phyloP scores from a whole-genome alignment of 2,329 filamentous ascomycete genomes.

The Herpotrichia juniperi region DNA sequence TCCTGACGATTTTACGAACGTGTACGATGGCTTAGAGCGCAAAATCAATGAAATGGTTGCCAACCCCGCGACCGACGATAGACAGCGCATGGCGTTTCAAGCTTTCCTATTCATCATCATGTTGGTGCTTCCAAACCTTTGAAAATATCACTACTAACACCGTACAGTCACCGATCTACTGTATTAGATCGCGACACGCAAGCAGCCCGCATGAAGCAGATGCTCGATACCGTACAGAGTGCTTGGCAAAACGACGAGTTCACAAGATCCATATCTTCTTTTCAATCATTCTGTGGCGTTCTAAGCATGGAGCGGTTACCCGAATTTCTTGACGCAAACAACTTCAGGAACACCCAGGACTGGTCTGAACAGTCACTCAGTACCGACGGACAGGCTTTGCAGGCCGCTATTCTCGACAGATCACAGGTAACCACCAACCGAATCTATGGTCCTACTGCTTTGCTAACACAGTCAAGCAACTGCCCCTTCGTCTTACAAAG shows the following conservation, averaged over 20 bases:
- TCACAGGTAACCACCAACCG: slow-evolving; percentile 57
- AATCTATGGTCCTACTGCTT: background rate
- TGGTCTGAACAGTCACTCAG: slow-evolving; percentile 83
- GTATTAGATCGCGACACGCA: slow-evolving; percentile 75
- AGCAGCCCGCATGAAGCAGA: slow-evolving; percentile 73
- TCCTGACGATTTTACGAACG: slow-evolving; percentile 84
- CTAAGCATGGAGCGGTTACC: slow-evolving; percentile 82
- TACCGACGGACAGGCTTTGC: slow-evolving; percentile 77
- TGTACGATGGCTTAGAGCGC: slow-evolving; percentile 84
- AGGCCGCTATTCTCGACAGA: slow-evolving; percentile 77
- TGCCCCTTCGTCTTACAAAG: slow-evolving; percentile 87
- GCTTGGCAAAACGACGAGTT: slow-evolving; percentile 79
- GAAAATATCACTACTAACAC: slow-evolving; percentile 9
- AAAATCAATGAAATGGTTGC: slow-evolving; percentile 82
- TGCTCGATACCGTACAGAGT: slow-evolving; percentile 80
- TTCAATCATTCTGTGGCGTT: slow-evolving; percentile 78
- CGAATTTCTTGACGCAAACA: slow-evolving; percentile 74
- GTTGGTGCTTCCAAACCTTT: slow-evolving; percentile 42
- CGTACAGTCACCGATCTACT: slow-evolving; percentile 75
- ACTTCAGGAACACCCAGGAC: slow-evolving; percentile 77
- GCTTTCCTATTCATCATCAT: slow-evolving; percentile 94
- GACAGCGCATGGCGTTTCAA: slow-evolving; percentile 82
- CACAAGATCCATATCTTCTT: slow-evolving; percentile 71
- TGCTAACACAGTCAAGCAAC: slow-evolving; percentile 56
- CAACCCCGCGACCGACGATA: slow-evolving; percentile 76